Evolutionary conservation across 2,329 filamentous ascomycete genomes (phyloP), one percentile per base, ranked within the genome.

Genomic region (Cladosporium velox): DNA sequence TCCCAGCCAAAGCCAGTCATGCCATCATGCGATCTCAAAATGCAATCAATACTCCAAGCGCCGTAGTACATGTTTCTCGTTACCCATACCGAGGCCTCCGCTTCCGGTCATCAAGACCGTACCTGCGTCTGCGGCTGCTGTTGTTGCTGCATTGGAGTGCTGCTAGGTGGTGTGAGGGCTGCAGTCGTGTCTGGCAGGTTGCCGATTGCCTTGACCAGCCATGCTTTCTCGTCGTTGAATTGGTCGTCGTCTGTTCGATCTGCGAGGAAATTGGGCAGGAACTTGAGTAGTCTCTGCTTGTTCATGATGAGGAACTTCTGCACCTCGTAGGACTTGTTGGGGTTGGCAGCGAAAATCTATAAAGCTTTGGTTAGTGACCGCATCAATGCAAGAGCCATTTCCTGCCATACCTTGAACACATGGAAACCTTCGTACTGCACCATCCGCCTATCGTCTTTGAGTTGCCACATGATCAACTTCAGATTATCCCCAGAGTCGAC

Each of bases 391-490:
- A 58, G 11, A 51, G 26, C n/a, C 5, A 30, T 28, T 12, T 21
- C 7, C 28, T 7, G n/a, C 18, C 60, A 24, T 68, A 88, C 86
- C 84, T 99, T 99, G 86, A 99, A 99, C 51, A 99, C 94, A 77
- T 99, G 95, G 78, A 99, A 99, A 8, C 93, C 95, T 78, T 99
- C 95, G 77, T 99, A 99, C 79, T 98, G 95, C 68, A 99, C 95
- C 93, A 99, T 99, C 79, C 96, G 95, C 72, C 94, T 88, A 78
- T 98, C 94, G 78, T 98, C 95, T 71, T 93, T 90, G 68, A 99
- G 83, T 67, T 99, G 84, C 78, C 96, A 98, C 95, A 99, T 99
- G 82, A 93, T 95, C 70, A 98, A 91, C 82, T 99, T 99, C 72
- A 99, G 86, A 76, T 99, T 93, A 77, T 98, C 94, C 67, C 93